Conservation (phyloP, 495 filamentous ascomycete species). For the Podospora pseudopauciseta region DNA sequence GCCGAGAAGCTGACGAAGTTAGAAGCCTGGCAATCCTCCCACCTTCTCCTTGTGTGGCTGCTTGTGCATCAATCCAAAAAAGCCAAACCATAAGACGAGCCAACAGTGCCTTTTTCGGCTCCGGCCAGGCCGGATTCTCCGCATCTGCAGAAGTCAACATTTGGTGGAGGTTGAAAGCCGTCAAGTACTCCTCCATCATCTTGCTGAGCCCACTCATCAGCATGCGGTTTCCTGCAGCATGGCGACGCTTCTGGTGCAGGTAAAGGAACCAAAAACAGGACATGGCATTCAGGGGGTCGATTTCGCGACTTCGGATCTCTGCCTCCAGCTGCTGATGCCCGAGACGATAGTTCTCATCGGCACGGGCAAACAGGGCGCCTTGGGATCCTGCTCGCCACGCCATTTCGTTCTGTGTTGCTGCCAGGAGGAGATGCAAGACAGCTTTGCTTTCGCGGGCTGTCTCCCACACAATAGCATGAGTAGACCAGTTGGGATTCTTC, state of each 20-base stretch:
- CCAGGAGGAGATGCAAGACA: conserved; percentile 22
- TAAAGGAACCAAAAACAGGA: conserved; percentile 27
- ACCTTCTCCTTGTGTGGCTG: conserved; percentile 26
- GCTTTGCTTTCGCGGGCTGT: conserved; percentile 2
- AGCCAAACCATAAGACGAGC: conserved; percentile 30
- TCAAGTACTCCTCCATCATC: conserved; percentile 18
- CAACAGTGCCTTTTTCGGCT: conserved; percentile 16
- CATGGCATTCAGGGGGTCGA: conserved; percentile 19
- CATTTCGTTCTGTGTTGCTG: conserved; percentile 19
- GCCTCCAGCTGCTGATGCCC: conserved; percentile 12
- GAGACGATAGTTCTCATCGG: conserved; percentile 15
- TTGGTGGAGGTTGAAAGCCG: conserved; percentile 3
- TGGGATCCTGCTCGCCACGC: conserved; percentile 8
- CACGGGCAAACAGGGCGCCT: conserved; percentile 6
- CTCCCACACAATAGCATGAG: conserved; percentile 21
- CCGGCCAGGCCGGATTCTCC: not conserved
- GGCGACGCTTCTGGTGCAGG: conserved; percentile 15
- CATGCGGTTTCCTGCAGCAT: not conserved
- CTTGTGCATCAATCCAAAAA: conserved; percentile 30
- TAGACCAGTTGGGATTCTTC: conserved; percentile 24
- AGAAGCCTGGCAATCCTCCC: conserved; percentile 27
- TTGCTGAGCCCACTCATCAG: conserved; percentile 17
- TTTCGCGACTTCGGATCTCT: not conserved
- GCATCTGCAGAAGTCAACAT: conserved; percentile 1
- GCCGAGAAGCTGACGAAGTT: not conserved